phyloP scores from a whole-genome alignment of 169 alveolate species.

The Plasmodium ovale region DNA sequence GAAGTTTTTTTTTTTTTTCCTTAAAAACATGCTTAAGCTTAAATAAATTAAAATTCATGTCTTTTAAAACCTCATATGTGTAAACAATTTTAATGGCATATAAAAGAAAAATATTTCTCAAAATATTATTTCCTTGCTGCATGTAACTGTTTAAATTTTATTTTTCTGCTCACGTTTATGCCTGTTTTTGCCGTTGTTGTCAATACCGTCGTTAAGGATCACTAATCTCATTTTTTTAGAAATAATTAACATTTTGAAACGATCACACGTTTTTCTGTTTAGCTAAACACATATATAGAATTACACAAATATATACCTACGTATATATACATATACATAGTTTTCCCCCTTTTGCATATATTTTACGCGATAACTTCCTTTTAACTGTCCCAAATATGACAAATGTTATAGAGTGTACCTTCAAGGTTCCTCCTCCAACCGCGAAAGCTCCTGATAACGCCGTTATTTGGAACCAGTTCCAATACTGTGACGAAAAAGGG shows the following conservation, averaged over 20 bases:
- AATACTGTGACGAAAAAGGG: constrained; percentile 78
- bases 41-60: no score
- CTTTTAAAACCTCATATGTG: no score
- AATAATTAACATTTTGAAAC: neutral
- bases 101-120: neutral
- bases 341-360: neutral
- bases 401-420: constrained; percentile 72
- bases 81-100: constrained; percentile 13
- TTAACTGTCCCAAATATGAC: constrained; percentile 25
- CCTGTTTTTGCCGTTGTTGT: neutral
- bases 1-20: no score
- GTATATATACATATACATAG: constrained; percentile 4
- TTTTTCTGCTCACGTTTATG: neutral
- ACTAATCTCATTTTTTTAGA: no score
- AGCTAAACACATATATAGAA: neutral
- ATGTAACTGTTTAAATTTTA: constrained; percentile 11
- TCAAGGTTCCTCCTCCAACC: constrained; percentile 58
- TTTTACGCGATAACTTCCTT: neutral
- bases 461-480: constrained; percentile 70
- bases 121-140: neutral
- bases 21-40: no score
- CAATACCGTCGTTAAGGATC: neutral
- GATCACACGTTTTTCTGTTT: no score
- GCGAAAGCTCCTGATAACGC: constrained; percentile 71
- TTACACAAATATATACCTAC: neutral